Conservation (phyloP, 257 asterid species). For the Solanum microdontum region DNA sequence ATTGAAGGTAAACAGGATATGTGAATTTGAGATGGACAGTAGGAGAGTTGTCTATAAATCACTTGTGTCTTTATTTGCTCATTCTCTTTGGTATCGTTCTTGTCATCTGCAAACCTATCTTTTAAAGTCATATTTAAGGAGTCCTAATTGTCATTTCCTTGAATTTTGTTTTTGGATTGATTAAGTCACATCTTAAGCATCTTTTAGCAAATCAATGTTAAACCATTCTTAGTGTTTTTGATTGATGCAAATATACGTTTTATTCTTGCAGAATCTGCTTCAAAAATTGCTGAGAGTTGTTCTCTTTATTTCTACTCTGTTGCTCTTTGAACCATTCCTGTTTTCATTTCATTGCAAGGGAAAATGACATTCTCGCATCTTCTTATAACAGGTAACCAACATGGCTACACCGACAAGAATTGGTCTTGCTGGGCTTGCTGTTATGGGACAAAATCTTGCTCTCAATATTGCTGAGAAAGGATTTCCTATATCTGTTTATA, state of each 20-base stretch:
- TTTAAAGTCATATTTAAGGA: neutral
- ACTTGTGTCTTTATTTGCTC: neutral
- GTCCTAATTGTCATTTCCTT: neutral
- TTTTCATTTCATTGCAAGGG: neutral
- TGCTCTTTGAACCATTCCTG: neutral
- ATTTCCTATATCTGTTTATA: slow-evolving; percentile 91
- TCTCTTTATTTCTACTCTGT: neutral
- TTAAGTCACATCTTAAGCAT: neutral
- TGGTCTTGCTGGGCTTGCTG: slow-evolving; percentile 99
- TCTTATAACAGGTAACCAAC: neutral
- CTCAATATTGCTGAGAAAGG: slow-evolving; percentile 98
- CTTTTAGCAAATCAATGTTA: neutral
- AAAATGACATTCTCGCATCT: neutral
- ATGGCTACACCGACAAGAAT: slow-evolving; percentile 86
- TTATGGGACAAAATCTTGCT: slow-evolving; percentile 97
- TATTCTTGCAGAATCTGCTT: neutral
- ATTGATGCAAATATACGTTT: neutral
- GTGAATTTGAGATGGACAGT: neutral
- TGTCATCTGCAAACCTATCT: neutral
- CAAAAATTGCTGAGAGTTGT: neutral
- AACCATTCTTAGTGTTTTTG: neutral
- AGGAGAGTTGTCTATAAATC: neutral
- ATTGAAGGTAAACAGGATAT: neutral
- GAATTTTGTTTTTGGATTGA: neutral
- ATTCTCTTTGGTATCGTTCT: neutral